A percentile compares a stretch with the other conserved stretches of the same genome.
Evolutionary conservation across 805 yeast species (phyloP).

Genomic region (Hanseniaspora hatyaiensis): DNA sequence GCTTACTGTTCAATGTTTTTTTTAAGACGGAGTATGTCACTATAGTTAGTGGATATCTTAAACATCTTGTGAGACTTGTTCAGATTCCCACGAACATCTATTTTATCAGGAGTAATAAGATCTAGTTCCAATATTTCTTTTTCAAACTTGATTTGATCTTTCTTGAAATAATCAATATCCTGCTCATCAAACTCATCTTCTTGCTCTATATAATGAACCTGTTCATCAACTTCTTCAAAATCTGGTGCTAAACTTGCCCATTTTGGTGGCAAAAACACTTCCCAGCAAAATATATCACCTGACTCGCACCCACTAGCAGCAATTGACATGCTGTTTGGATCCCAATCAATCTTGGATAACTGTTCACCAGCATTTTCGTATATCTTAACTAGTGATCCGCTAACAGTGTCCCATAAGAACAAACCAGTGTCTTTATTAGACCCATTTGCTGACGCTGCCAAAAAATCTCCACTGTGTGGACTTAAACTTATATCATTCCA

Average conservation of each 20-base stretch:
- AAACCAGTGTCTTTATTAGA: conserved; percentile 63
- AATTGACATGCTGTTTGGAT: conserved; percentile 57
- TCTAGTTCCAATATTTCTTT: conserved; percentile 49
- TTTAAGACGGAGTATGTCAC: conserved; percentile 22
- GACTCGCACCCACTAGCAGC: conserved; percentile 78
- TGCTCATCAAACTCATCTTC: conserved; percentile 86
- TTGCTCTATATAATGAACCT: conserved; percentile 71
- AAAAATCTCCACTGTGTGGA: conserved; percentile 61
- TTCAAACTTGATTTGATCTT: conserved; percentile 45
- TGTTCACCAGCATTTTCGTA: conserved; percentile 78
- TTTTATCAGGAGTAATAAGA: conserved; percentile 48
- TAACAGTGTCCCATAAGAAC: conserved; percentile 81
- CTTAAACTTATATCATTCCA: conserved; percentile 77
- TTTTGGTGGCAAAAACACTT: conserved; percentile 69
- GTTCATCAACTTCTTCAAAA: conserved; percentile 87
- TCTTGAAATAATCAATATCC: conserved; percentile 53
- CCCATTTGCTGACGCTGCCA: conserved; percentile 82
- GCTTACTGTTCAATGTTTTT: conserved; percentile 7
- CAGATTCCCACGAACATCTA: conserved; percentile 60
- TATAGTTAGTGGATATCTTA: conserved; percentile 43
- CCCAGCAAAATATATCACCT: conserved; percentile 76
- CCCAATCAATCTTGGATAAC: conserved; percentile 78
- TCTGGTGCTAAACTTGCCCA: conserved; percentile 98
- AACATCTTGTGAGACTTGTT: conserved; percentile 40
- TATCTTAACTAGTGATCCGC: conserved; percentile 81